These are phyloP conservation scores for Oryza glaberrima DNA, from an alignment of 176 grass and related monocot species.

Conservation along the genomic window DNA sequence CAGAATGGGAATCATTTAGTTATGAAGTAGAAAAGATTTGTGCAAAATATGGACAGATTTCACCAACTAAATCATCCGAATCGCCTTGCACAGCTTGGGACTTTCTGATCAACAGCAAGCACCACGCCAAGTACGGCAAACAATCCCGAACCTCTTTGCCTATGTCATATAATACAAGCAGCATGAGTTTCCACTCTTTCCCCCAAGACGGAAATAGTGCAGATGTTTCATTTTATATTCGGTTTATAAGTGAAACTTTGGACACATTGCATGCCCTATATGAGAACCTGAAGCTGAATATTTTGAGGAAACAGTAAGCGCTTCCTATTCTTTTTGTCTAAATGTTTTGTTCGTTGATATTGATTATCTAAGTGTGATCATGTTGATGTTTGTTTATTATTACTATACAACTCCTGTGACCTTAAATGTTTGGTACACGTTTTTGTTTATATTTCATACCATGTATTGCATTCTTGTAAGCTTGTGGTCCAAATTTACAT, in stretches of 20 bases:
- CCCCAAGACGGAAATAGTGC: slow-evolving; percentile 49
- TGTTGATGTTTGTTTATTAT: slow-evolving; percentile 13
- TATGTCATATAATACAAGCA: slow-evolving; percentile 39
- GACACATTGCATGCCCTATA: slow-evolving; percentile 88
- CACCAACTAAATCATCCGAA: slow-evolving; percentile 41
- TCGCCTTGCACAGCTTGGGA: slow-evolving; percentile 65
- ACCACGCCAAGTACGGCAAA: slow-evolving; percentile 68
- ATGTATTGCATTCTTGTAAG: slow-evolving; percentile 40
- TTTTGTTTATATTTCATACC: slow-evolving; percentile 4
- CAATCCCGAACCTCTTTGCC: slow-evolving; percentile 47
- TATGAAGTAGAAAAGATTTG: slow-evolving; percentile 70
- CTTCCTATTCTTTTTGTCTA: slow-evolving; percentile 31
- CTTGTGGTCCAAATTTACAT: background rate
- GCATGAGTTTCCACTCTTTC: slow-evolving; percentile 32
- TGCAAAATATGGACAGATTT: slow-evolving; percentile 51
- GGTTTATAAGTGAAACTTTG: slow-evolving; percentile 72
- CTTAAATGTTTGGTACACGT: slow-evolving; percentile 28
- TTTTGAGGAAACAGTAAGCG: slow-evolving; percentile 86
- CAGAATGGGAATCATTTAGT: slow-evolving; percentile 91
- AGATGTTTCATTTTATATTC: slow-evolving; percentile 59
- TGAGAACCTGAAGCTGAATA: slow-evolving; percentile 92
- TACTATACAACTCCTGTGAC: slow-evolving; percentile 8
- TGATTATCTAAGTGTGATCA: background rate
- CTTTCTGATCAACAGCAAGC: slow-evolving; percentile 80
- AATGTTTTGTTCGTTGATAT: background rate